Conservation (phyloP, 1,284 basidiomycete species). For the Earliella scabrosa region DNA sequence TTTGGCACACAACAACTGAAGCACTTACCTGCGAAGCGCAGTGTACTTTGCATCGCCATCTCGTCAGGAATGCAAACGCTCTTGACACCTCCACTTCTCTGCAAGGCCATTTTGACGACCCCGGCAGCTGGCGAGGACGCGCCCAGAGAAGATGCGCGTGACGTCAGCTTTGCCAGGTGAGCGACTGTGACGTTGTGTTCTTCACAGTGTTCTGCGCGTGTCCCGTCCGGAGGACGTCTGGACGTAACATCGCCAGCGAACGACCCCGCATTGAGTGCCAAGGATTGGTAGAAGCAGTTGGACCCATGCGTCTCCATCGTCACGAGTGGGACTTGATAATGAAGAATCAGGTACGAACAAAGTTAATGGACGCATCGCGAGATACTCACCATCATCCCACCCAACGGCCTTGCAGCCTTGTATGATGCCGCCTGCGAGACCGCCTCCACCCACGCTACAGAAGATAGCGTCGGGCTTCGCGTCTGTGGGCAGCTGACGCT, state of each 20-base stretch:
- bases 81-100: constrained; percentile 55
- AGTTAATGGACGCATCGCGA: background rate
- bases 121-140: constrained; percentile 65
- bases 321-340: constrained; percentile 62
- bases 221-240: constrained; percentile 23
- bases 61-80: constrained; percentile 69
- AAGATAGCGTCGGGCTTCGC: constrained; percentile 70
- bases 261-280: constrained; percentile 56
- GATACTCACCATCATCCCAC: constrained; percentile 63
- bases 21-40: constrained; percentile 58
- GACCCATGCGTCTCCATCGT: constrained; percentile 72
- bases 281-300: constrained; percentile 73
- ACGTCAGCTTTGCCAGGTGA: constrained; percentile 57
- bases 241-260: constrained; percentile 28
- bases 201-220: constrained; percentile 43
- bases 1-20: background rate
- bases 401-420: constrained; percentile 60
- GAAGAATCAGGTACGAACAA: background rate
- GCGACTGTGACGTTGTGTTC: constrained; percentile 54
- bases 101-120: constrained; percentile 65
- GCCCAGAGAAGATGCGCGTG: constrained; percentile 71
- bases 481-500: constrained; percentile 47
- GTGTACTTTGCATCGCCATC: constrained; percentile 62
- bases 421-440: constrained; percentile 70
- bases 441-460: constrained; percentile 77